Percentiles rank a stretch among this genome's conserved stretches.
These are phyloP conservation scores for Cutaneotrichosporon sp. DNA, from an alignment of 1,284 basidiomycete genomes.

Conservation along the genomic window DNA sequence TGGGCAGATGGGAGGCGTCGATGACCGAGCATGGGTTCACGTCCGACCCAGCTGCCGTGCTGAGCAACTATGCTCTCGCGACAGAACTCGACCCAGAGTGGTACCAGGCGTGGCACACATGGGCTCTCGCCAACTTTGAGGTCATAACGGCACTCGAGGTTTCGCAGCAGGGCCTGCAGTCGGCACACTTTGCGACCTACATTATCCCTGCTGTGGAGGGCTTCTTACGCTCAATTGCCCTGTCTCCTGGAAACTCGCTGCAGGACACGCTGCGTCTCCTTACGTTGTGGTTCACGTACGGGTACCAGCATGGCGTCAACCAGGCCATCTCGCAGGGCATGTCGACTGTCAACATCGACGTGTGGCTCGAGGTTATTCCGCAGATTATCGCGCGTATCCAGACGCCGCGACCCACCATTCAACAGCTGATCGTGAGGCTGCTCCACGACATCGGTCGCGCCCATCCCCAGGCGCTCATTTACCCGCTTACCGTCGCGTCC, in stretches of 20 bases:
- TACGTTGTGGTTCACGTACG: constrained; percentile 98
- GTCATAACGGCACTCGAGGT: constrained; percentile 79
- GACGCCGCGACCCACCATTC: constrained; percentile 81
- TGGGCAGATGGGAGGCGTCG: constrained; percentile 88
- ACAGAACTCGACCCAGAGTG: constrained; percentile 89
- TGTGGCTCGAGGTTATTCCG: constrained; percentile 98
- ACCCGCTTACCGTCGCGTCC: constrained; percentile 95
- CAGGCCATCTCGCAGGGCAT: constrained; percentile 86
- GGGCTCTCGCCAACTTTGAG: constrained; percentile 95
- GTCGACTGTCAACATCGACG: constrained; percentile 86
- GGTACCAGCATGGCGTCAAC: constrained; percentile 83
- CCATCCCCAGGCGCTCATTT: constrained; percentile 96
- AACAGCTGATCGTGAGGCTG: constrained; percentile 83
- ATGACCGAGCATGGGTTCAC: constrained; percentile 55
- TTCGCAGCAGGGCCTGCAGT: constrained; percentile 65
- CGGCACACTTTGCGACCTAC: constrained; percentile 70
- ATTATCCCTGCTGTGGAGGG: constrained; percentile 95
- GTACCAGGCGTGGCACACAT: constrained; percentile 99
- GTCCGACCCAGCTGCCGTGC: constrained; percentile 69
- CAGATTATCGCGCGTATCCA: constrained; percentile 99
- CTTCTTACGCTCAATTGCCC: constrained; percentile 91
- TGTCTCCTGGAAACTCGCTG: constrained; percentile 83
- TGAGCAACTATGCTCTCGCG: constrained; percentile 78
- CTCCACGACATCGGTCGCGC: constrained; percentile 90
- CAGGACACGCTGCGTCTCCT: constrained; percentile 92